phyloP scores from a whole-genome alignment of 768 basidiomycete species.

The Termitomyces sp. region DNA sequence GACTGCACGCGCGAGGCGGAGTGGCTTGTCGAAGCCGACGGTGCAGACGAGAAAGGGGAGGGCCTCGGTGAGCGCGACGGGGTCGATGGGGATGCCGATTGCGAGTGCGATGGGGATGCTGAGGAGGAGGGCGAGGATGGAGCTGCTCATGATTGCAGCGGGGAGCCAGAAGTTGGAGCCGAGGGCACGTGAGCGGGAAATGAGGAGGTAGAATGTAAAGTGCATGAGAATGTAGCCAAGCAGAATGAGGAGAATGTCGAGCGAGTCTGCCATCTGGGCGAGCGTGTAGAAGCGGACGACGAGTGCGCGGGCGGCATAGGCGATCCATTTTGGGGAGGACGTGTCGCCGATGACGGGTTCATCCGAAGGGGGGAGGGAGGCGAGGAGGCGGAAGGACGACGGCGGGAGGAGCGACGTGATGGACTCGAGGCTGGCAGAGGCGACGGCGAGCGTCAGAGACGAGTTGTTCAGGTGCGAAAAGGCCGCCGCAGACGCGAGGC shows the following conservation, averaged over 20 bases:
- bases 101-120: constrained; percentile 70
- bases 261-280: constrained; percentile 82
- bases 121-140: constrained; percentile 78
- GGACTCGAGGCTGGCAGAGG: constrained; percentile 5
- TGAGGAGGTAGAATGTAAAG: constrained; percentile 86
- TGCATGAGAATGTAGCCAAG: constrained; percentile 96
- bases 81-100: constrained; percentile 85
- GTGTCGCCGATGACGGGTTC: constrained; percentile 52
- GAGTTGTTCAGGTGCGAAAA: constrained; percentile 23
- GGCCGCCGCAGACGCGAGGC: constrained; percentile 7
- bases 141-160: constrained; percentile 71
- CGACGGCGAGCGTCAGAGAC: constrained; percentile 39
- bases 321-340: constrained; percentile 82
- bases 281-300: constrained; percentile 13
- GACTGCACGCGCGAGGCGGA: constrained; percentile 84
- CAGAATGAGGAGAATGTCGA: constrained; percentile 93
- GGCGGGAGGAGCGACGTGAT: constrained; percentile 19
- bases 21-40: constrained; percentile 96
- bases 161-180: constrained; percentile 60
- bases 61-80: constrained; percentile 89
- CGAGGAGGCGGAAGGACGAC: constrained; percentile 24
- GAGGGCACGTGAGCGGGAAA: constrained; percentile 81
- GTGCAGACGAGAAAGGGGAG: constrained; percentile 97
- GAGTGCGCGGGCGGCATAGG: constrained; percentile 62
- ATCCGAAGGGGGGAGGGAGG: constrained; percentile 23